Evolutionary conservation across 1,284 basidiomycete genomes (phyloP), one percentile per base, ranked within the genome.

Genomic region (Porogramme epimiltina): DNA sequence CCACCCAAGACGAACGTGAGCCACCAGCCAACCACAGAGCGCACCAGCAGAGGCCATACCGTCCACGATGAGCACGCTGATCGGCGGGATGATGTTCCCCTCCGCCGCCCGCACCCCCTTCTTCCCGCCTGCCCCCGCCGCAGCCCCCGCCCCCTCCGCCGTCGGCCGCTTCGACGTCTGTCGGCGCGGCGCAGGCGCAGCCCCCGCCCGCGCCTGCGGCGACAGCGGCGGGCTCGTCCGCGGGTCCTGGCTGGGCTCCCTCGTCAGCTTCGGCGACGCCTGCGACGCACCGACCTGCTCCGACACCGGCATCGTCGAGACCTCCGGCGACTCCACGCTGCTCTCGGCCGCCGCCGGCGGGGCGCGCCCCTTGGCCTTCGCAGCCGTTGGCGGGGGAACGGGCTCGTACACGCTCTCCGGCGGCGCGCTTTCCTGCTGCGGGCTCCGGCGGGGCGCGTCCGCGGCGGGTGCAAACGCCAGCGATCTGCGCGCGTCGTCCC

Each of bases 51-150:
- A 11, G 24, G 4, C 74, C 83, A 55, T 54, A 93, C 95, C 95
- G 70, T 98, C 95, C 24, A 98, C 95, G 57, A 98, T 95, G 60
- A 98, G 79, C 0, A 98, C 95, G 62, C 91, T 95, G 66, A 98
- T 95, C 0, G 95, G 95, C 4, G 95, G 95, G 2, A 95, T 87
- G 34, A 96, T 87, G 56, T 81, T 81, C 33, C 78, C 75, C 18
- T 66, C 68, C 16, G 52, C 51, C 16, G 54, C 54, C 22, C 56
- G 57, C 36, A 62, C 59, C 13, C 57, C 59, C 36, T 66, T 69
- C 63, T 69, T 68, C 24, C 60, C 51, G 26, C 51, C 47, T 11
- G 52, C 46, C 39, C 53, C 54, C 26, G 61, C 56, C 19, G 61
- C 56, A 8, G 61, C 55, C 9, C 45, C 38, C 15, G 46, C 19